These are phyloP conservation scores for Mortierella sp. DNA, from an alignment of 371 early-diverging fungal species.

Conservation along the genomic window DNA sequence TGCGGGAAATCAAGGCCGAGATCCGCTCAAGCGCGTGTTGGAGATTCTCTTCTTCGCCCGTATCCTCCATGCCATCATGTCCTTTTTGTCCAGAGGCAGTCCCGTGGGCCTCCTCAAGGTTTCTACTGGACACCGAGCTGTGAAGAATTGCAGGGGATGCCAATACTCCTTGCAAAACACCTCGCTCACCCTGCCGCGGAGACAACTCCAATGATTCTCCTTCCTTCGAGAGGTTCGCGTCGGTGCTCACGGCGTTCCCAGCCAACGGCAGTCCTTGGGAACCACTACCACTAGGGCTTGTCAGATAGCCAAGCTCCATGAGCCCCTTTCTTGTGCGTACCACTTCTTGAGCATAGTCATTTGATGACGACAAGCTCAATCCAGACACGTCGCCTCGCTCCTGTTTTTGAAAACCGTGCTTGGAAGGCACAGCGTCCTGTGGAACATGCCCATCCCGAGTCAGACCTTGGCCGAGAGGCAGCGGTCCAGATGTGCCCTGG, in stretches of 20 bases:
- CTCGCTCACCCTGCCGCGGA: neutral
- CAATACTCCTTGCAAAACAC: constrained; percentile 1
- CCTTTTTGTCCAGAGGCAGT: neutral
- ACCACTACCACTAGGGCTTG: constrained; percentile 2
- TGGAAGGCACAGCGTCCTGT: neutral
- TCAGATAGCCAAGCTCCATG: constrained; percentile 14
- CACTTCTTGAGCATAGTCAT: constrained; percentile 20
- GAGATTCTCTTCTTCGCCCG: constrained; percentile 10
- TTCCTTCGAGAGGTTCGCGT: too few species aligned
- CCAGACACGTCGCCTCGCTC: neutral
- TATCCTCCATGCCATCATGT: neutral
- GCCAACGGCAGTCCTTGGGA: neutral
- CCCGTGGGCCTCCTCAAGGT: neutral
- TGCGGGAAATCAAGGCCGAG: constrained; percentile 36
- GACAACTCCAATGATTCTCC: neutral
- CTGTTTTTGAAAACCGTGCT: too few species aligned
- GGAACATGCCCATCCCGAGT: neutral
- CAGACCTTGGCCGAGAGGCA: neutral
- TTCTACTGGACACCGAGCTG: constrained; percentile 8
- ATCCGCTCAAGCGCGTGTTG: constrained; percentile 27
- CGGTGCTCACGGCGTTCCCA: neutral
- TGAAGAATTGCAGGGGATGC: constrained; percentile 33
- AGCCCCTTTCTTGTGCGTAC: constrained; percentile 17
- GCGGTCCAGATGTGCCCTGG: neutral
- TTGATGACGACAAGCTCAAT: constrained; percentile 1